Evolutionary conservation across 768 basidiomycete species (phyloP).

Genomic region (Russula virescens): DNA sequence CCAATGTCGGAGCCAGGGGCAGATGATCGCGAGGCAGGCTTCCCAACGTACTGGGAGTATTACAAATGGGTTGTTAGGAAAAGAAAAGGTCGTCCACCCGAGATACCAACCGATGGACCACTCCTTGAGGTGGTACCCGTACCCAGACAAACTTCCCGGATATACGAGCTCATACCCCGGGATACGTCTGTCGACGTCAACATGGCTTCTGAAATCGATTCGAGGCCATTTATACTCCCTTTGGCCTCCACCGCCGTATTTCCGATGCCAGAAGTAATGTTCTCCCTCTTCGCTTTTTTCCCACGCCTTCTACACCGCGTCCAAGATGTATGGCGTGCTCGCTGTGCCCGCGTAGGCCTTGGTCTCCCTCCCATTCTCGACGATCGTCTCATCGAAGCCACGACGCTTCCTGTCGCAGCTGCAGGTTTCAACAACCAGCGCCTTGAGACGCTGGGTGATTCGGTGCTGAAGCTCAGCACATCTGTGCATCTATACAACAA

Average conservation of each 20-base stretch:
- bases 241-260: slow-evolving; percentile 48
- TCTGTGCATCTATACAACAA: slow-evolving; percentile 74
- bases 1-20: slow-evolving; percentile 52
- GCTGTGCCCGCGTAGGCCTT: slow-evolving; percentile 45
- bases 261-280: slow-evolving; percentile 45
- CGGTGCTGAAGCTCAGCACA: slow-evolving; percentile 69
- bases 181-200: slow-evolving; percentile 18
- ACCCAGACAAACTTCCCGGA: slow-evolving; percentile 37
- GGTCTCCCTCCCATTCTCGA: slow-evolving; percentile 55
- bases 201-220: neutral
- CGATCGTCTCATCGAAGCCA: slow-evolving; percentile 60
- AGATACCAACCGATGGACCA: slow-evolving; percentile 51
- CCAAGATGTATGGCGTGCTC: slow-evolving; percentile 58
- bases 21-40: slow-evolving; percentile 45
- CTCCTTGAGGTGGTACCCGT: slow-evolving; percentile 52
- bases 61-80: slow-evolving; percentile 49
- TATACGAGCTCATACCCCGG: slow-evolving; percentile 32
- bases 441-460: slow-evolving; percentile 82
- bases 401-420: slow-evolving; percentile 62
- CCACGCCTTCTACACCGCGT: slow-evolving; percentile 65
- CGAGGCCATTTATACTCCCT: slow-evolving; percentile 34
- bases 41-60: slow-evolving; percentile 53
- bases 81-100: slow-evolving; percentile 36
- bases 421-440: slow-evolving; percentile 77
- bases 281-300: slow-evolving; percentile 39